phyloP scores from a whole-genome alignment of 257 asterid species.

The Agastache rugosa region DNA sequence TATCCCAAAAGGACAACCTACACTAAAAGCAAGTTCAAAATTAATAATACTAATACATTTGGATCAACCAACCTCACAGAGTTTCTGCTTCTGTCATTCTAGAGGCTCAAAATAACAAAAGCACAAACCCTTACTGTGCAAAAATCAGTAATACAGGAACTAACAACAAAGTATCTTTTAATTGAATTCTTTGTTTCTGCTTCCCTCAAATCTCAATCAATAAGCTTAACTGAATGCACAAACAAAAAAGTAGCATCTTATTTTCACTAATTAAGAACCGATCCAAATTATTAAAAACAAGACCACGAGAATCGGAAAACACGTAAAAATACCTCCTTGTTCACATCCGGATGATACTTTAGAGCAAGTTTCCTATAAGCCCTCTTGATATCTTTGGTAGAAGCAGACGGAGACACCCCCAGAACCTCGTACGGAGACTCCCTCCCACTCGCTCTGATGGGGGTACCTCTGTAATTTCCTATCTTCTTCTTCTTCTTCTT shows the following conservation, averaged over 20 bases:
- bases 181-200: background rate
- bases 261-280: constrained; percentile 8
- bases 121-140: too few relatives aligned
- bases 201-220: background rate
- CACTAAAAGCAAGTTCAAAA: background rate
- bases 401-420: constrained; percentile 79
- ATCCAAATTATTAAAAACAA: background rate
- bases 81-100: too few relatives aligned
- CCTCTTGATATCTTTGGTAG: constrained; percentile 79
- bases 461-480: constrained; percentile 41
- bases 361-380: constrained; percentile 93
- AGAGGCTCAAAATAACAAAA: too few relatives aligned
- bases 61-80: too few relatives aligned
- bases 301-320: background rate
- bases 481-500: constrained; percentile 41
- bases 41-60: too few relatives aligned
- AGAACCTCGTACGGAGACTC: constrained; percentile 84
- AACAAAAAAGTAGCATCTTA: too few relatives aligned
- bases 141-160: background rate
- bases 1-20: background rate
- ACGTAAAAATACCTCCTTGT: constrained; percentile 67
- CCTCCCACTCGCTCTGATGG: constrained; percentile 60
- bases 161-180: background rate
- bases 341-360: constrained; percentile 93
- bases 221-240: background rate